Base-by-base conservation (phyloP, 306 rosid genomes). In the Carpinus fangiana region DNA sequence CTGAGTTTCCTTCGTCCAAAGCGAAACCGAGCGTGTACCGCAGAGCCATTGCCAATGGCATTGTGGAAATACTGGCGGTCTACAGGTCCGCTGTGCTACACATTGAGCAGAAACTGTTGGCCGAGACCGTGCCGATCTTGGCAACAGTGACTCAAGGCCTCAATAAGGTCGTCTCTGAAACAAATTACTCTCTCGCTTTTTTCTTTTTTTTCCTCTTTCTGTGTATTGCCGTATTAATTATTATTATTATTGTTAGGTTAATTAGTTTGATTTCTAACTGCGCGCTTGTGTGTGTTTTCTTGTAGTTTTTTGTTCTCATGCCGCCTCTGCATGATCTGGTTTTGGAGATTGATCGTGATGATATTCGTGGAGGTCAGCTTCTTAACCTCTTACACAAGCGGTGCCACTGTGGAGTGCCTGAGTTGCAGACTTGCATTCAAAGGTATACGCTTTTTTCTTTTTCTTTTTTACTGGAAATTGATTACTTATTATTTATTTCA, bases 391-490 rank as follows among this genome's bases (percentile, higher is more conserved):
- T 93, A 31, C 93, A 93, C 79, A 90, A 91, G 84, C 85, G 97
- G 72, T 91, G 98, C 73, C 99, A 90, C 73, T 95, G 99, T 82
- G 99, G 99, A 45, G 99, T 95, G 72, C 99, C 98, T 38, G 99
- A 95, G 79, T 86, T 93, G 85, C 99, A 95, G 82, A 86, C 97
- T 21, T 95, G 99, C 84, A 89, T 95, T 75, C 97, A 93, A 68
- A 95, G 98, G 98, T 93, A 77, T 84, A 80, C 13, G 18, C 38
- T 31, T n/a, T 55, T 54, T 55, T 55, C 73, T 28, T 72, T 79
- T 83, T 70, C 0, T 75, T 26, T 76, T 83, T 82, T 70, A 41
- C 7, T 65, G 48, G 21, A 4, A 13, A 14, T 64, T 11, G 20
- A 56, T 12, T 23, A 10, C 71, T n/a, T 65, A 48, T 59, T 78